These are phyloP conservation scores for Seiridium cupressi DNA, from an alignment of 2,329 filamentous ascomycete genomes.

Conservation along the genomic window DNA sequence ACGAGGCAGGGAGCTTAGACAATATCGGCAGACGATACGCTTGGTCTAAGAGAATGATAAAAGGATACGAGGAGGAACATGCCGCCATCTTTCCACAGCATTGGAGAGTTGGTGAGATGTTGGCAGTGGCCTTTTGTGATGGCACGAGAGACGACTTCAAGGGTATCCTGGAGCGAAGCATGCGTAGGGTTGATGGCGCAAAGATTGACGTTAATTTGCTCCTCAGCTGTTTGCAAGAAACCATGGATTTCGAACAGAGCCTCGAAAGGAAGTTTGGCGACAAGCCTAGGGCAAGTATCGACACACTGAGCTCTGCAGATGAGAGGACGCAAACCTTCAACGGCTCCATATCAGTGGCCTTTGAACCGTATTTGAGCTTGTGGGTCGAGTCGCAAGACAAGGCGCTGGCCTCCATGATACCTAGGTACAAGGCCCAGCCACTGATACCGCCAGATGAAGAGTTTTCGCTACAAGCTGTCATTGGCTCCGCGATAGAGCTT, in stretches of 20 bases:
- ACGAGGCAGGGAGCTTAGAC: constrained; percentile 93
- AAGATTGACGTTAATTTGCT: constrained; percentile 87
- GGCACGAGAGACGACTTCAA: constrained; percentile 95
- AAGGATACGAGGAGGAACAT: constrained; percentile 94
- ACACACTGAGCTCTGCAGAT: constrained; percentile 80
- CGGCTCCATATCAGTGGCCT: constrained; percentile 91
- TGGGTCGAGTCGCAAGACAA: constrained; percentile 98
- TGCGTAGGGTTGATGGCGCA: constrained; percentile 73
- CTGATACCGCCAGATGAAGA: constrained; percentile 83
- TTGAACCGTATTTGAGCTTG: constrained; percentile 92
- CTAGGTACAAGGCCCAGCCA: constrained; percentile 81
- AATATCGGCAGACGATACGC: constrained; percentile 94
- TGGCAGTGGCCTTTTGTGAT: constrained; percentile 92
- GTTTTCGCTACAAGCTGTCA: constrained; percentile 85
- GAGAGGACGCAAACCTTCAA: constrained; percentile 77
- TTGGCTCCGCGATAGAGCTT: constrained; percentile 89
- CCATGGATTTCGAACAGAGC: constrained; percentile 92
- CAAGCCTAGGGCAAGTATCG: constrained; percentile 76
- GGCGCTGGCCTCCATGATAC: constrained; percentile 79
- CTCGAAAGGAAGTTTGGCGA: constrained; percentile 81
- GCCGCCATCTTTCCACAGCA: constrained; percentile 79
- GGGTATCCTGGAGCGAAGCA: constrained; percentile 83
- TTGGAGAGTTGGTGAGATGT: constrained; percentile 87
- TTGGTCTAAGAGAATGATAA: constrained; percentile 95
- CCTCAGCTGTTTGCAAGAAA: constrained; percentile 88